phyloP scores from a whole-genome alignment of 306 rosid species.

The Adenanthera pavonina region DNA sequence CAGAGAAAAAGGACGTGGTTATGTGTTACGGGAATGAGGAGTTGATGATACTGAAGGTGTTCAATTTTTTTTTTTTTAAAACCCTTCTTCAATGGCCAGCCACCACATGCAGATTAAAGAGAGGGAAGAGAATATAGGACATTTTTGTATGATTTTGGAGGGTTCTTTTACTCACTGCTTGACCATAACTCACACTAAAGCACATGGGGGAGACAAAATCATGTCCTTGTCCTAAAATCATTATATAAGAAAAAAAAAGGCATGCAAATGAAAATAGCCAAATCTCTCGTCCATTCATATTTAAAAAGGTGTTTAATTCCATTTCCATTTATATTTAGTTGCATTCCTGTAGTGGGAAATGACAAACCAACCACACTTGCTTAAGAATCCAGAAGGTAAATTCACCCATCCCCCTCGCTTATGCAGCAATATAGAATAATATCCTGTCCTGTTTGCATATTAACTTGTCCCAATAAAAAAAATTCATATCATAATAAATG shows the following conservation, averaged over 20 bases:
- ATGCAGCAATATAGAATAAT: conserved; percentile 27
- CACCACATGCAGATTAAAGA: conserved; percentile 48
- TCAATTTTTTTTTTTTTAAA: conserved; percentile 25
- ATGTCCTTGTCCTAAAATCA: conserved; percentile 48
- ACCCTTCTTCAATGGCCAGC: conserved; percentile 42
- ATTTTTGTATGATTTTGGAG: conserved; percentile 46
- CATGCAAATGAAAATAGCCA: conserved; percentile 13
- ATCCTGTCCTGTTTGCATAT: conserved; percentile 16
- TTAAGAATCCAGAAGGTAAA: conserved; percentile 35
- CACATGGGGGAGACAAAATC: conserved; percentile 54
- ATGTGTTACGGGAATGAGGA: conserved; percentile 26
- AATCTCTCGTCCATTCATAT: conserved; percentile 52
- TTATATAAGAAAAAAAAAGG: background rate
- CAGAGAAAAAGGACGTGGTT: conserved; percentile 7
- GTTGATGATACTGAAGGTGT: background rate
- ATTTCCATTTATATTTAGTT: conserved; percentile 27
- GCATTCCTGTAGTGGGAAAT: conserved; percentile 42
- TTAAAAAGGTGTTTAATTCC: conserved; percentile 40
- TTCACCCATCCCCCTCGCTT: conserved; percentile 25
- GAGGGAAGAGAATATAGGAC: conserved; percentile 45
- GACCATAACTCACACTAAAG: conserved; percentile 47
- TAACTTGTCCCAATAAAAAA: background rate
- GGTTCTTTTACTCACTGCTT: conserved; percentile 49
- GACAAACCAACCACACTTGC: conserved; percentile 50
- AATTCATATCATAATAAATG: background rate